Conservation (phyloP, 352 stramenopile species). For the Plasmopara viticola region DNA sequence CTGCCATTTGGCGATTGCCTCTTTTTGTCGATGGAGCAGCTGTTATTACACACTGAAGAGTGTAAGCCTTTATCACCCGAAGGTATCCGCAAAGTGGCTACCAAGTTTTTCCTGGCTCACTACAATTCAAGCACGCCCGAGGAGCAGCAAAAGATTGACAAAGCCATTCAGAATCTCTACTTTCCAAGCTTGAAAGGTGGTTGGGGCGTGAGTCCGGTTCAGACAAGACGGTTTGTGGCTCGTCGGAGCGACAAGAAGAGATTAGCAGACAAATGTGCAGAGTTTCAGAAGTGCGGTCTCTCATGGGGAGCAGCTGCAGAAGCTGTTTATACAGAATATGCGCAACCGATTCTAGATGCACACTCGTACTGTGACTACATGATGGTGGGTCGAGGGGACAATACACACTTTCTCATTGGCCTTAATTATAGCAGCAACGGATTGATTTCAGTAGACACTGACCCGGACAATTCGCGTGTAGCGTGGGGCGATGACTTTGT, state of each 20-base stretch:
- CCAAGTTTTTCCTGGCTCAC: slow-evolving; percentile 72
- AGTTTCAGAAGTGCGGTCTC: slow-evolving; percentile 73
- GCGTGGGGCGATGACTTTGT: slow-evolving; percentile 85
- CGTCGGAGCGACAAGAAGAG: slow-evolving; percentile 59
- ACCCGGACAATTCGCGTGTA: slow-evolving; percentile 70
- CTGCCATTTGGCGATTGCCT: slow-evolving; percentile 81
- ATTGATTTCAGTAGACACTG: slow-evolving; percentile 77
- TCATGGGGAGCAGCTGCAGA: slow-evolving; percentile 73
- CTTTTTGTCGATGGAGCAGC: slow-evolving; percentile 84
- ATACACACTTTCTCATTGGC: slow-evolving; percentile 71
- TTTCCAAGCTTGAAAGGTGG: slow-evolving; percentile 73
- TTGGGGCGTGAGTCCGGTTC: slow-evolving; percentile 78
- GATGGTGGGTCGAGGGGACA: slow-evolving; percentile 63
- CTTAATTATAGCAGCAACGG: slow-evolving; percentile 76
- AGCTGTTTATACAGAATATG: slow-evolving; percentile 66
- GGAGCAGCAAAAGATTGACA: slow-evolving; percentile 75
- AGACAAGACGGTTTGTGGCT: slow-evolving; percentile 75
- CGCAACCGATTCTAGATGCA: slow-evolving; percentile 62
- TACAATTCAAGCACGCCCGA: slow-evolving; percentile 50
- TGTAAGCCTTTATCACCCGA: slow-evolving; percentile 66
- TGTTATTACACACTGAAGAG: slow-evolving; percentile 80
- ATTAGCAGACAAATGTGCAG: slow-evolving; percentile 68
- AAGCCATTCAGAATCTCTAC: slow-evolving; percentile 82
- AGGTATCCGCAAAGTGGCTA: slow-evolving; percentile 63
- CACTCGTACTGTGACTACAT: slow-evolving; percentile 86